These are phyloP conservation scores for Podospora tetraspora DNA, from an alignment of 495 filamentous ascomycete species.

Conservation along the genomic window DNA sequence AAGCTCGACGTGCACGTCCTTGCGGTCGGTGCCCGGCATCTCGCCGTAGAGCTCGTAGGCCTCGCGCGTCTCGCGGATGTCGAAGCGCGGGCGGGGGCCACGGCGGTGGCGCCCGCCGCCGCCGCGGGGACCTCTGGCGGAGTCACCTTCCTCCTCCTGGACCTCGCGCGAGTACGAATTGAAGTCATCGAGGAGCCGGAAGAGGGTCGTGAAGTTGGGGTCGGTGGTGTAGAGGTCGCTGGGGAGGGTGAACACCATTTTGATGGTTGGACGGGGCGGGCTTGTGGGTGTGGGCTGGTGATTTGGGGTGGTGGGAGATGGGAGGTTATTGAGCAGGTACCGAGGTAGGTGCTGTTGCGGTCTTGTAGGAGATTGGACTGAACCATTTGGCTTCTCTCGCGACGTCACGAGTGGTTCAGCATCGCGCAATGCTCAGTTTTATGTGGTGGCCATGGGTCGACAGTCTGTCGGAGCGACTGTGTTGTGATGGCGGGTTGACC, in stretches of 20 bases:
- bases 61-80: slow-evolving; percentile 59
- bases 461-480: neutral
- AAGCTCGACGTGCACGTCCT: slow-evolving; percentile 72
- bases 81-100: slow-evolving; percentile 48
- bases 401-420: neutral
- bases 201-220: slow-evolving; percentile 56
- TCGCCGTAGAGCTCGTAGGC: slow-evolving; percentile 75
- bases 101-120: slow-evolving; percentile 23
- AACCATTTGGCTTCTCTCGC: neutral
- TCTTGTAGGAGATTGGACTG: neutral
- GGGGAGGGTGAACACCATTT: slow-evolving; percentile 28
- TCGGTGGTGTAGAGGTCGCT: slow-evolving; percentile 24
- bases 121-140: neutral
- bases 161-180: slow-evolving; percentile 42
- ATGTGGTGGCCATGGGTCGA: neutral
- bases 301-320: neutral
- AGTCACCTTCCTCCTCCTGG: slow-evolving; percentile 12
- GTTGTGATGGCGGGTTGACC: neutral
- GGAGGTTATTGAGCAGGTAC: neutral
- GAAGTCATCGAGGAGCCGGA: slow-evolving; percentile 67
- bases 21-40: slow-evolving; percentile 68
- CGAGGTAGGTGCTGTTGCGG: neutral
- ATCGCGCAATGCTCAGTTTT: neutral
- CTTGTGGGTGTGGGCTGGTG: neutral
- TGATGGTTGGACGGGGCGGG: neutral